Base-by-base conservation (phyloP, 1,284 basidiomycete genomes). In the Cryptococcus sp. region DNA sequence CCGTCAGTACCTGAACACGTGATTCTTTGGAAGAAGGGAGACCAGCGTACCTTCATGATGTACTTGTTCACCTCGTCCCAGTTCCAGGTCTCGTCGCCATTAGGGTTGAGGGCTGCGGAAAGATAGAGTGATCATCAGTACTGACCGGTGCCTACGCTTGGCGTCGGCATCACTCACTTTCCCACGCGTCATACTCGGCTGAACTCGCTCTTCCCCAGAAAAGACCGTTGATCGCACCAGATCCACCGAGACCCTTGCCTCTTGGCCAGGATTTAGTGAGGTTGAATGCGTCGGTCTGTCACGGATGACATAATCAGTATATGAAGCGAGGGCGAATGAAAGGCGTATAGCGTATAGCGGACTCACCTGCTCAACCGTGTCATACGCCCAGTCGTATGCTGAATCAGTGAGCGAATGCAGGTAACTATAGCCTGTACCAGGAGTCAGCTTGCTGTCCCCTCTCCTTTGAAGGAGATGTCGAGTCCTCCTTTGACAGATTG, bases 221-320 rank as follows among this genome's bases (percentile, higher is more conserved):
- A 77, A 88, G 81, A 56, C 87, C 88, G 76, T 90, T 90, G 59
- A 88, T 82, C 6, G 87, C 86, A 41, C 84, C 72, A 16, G 75
- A 87, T 19, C 89, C 88, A 53, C 88, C 88, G 22, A 90, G 82
- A 25, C 87, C 81, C 80, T 89, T 84, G 17, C 85, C 85, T 59
- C 87, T 80, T 0, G 86, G 84, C 86, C 86, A 88, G 5, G 50
- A 51, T 58, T 71, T 73, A 35, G 53, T 53, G 7, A 55, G 44
- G 47, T 59, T 54, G 6, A 62, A 53, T 0, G 71, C 60, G 53
- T 74, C 71, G 40, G 53, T 27, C 64, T 70, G 59, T 15, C 25
- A 22, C n/a, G 20, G 49, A 51, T 48, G 51, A 38, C 53, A 52
- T 11, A 35, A 20, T 19, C 44, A 49, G 39, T 17, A 40, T 20